Percentiles rank a stretch among this genome's conserved stretches.
Evolutionary conservation across 257 asterid species (phyloP).

Genomic region (Mentha longifolia): DNA sequence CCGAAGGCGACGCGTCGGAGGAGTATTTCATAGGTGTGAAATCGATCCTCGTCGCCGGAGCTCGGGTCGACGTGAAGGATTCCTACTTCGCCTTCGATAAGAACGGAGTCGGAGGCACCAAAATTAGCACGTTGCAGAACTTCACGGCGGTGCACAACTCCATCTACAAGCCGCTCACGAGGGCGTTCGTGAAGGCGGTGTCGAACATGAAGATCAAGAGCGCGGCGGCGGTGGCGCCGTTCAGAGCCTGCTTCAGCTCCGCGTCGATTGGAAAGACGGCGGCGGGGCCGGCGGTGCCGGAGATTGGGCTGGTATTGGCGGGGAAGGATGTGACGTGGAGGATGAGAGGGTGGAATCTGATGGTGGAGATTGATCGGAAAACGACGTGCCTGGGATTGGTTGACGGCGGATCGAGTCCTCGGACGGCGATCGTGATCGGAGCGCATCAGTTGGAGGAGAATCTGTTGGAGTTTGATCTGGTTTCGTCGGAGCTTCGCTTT

Average conservation of each 20-base stretch:
- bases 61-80: slow-evolving; percentile 30
- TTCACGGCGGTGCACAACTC: slow-evolving; percentile 50
- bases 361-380: slow-evolving; percentile 50
- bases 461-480: slow-evolving; percentile 58
- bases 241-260: slow-evolving; percentile 53
- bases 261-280: slow-evolving; percentile 36
- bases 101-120: slow-evolving; percentile 61
- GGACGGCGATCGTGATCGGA: slow-evolving; percentile 55
- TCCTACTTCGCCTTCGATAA: slow-evolving; percentile 44
- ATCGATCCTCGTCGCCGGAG: slow-evolving; percentile 44
- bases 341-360: slow-evolving; percentile 47
- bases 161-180: slow-evolving; percentile 46
- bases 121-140: slow-evolving; percentile 52
- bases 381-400: slow-evolving; percentile 61
- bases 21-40: slow-evolving; percentile 58
- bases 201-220: slow-evolving; percentile 41
- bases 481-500: slow-evolving; percentile 45
- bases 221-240: slow-evolving; percentile 55
- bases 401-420: slow-evolving; percentile 55
- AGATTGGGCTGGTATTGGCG: slow-evolving; percentile 51
- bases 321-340: slow-evolving; percentile 46
- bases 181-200: slow-evolving; percentile 49
- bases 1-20: slow-evolving; percentile 41
- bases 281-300: slow-evolving; percentile 48
- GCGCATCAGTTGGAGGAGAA: slow-evolving; percentile 60